phyloP scores from a whole-genome alignment of 1,139 yeast genomes.

The Lodderomyces pseudojiufengensis region DNA sequence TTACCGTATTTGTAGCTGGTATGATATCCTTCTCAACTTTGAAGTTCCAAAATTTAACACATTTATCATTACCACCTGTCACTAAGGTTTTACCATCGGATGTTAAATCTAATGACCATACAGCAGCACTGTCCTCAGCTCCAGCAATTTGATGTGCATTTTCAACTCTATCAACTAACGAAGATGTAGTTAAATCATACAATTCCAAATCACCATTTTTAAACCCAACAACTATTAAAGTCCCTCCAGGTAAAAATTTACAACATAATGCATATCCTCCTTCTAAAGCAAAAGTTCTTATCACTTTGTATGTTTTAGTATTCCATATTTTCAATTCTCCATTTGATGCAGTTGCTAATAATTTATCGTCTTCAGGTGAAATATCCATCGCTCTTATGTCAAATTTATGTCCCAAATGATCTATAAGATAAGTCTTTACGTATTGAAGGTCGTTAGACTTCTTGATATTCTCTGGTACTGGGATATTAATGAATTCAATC shows the following conservation, averaged over 20 bases:
- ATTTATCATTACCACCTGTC: conserved; percentile 93
- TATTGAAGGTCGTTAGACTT: conserved; percentile 43
- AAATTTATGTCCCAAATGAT: conserved; percentile 80
- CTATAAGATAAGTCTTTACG: conserved; percentile 53
- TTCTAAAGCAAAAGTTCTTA: conserved; percentile 68
- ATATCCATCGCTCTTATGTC: conserved; percentile 84
- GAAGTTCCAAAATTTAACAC: conserved; percentile 87
- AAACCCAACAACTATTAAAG: conserved; percentile 84
- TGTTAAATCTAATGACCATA: conserved; percentile 88
- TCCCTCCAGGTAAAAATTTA: conserved; percentile 87
- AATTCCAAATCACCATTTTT: conserved; percentile 82
- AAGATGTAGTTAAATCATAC: conserved; percentile 81
- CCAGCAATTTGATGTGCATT: conserved; percentile 53
- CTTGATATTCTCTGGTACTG: conserved; percentile 42
- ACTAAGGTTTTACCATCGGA: conserved; percentile 81
- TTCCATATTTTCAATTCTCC: conserved; percentile 92
- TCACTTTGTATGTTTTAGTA: conserved; percentile 63
- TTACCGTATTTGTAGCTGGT: conserved; percentile 60
- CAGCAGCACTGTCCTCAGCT: conserved; percentile 56
- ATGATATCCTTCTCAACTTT: conserved; percentile 61
- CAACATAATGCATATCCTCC: conserved; percentile 85
- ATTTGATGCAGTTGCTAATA: conserved; percentile 86
- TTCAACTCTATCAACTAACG: conserved; percentile 66
- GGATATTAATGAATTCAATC: conserved; percentile 62
- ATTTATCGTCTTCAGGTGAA: conserved; percentile 76